A percentile compares a stretch with the other conserved stretches of the same genome.
Conservation (phyloP, 208 protist genomes). For the Phytomonas sp. region DNA sequence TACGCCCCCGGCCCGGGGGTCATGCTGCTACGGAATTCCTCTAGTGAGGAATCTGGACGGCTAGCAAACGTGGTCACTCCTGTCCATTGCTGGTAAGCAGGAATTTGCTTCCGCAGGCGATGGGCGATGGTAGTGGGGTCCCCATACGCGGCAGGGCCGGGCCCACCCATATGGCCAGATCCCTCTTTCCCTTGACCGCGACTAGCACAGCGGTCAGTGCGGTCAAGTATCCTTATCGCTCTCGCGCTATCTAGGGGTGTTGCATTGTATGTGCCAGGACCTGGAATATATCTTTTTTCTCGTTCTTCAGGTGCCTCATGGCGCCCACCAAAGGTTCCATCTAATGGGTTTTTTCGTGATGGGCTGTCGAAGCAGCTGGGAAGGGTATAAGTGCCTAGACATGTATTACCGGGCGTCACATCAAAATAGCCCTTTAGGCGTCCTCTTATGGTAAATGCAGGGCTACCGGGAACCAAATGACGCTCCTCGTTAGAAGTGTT, state of each 20-base stretch:
- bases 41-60: constrained; percentile 12
- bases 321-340: not conserved
- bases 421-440: not conserved
- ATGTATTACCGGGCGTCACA: not conserved
- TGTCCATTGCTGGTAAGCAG: not conserved
- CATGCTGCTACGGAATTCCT: not conserved
- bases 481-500: not conserved
- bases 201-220: constrained; percentile 9
- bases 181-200: constrained; percentile 15
- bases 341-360: not conserved
- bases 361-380: not conserved
- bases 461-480: not conserved
- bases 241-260: constrained; percentile 27
- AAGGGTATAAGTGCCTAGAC: not conserved
- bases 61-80: constrained; percentile 39
- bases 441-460: not conserved
- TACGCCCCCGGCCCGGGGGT: constrained; percentile 50
- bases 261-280: constrained; percentile 35
- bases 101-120: constrained; percentile 17
- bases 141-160: constrained; percentile 59
- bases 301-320: constrained; percentile 31
- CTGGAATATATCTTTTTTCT: constrained; percentile 6
- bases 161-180: constrained; percentile 4
- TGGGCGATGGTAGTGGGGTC: constrained; percentile 65
- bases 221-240: constrained; percentile 1